Evolutionary conservation across 2,329 filamentous ascomycete genomes (phyloP).

Genomic region (Colletotrichum sp.): DNA sequence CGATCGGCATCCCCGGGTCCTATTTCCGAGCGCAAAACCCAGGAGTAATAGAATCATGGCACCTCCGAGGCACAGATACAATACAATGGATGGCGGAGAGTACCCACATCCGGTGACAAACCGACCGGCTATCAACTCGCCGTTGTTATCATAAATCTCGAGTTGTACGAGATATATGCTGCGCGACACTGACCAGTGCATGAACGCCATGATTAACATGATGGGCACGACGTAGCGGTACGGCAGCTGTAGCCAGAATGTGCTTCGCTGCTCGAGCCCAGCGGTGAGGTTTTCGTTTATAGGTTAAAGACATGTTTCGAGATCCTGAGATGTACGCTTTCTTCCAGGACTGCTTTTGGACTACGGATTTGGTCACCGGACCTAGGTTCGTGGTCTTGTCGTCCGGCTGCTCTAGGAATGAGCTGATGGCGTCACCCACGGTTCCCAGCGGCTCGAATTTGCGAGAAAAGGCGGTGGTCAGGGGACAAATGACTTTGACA

Average conservation of each 20-base stretch:
- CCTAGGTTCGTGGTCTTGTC: background rate
- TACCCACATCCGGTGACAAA: background rate
- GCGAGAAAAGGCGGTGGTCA: background rate
- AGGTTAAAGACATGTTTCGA: background rate
- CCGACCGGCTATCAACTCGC: background rate
- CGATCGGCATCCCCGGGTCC: background rate
- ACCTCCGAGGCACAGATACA: background rate
- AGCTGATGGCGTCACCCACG: background rate
- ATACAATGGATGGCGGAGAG: background rate
- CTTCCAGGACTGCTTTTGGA: background rate
- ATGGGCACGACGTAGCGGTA: background rate
- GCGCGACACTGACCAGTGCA: background rate
- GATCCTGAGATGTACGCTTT: background rate
- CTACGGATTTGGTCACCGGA: background rate
- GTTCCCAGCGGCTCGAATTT: background rate
- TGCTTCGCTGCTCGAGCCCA: background rate
- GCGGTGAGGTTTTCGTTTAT: background rate
- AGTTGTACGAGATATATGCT: background rate
- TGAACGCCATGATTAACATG: background rate
- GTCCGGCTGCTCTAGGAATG: background rate
- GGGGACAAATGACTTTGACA: background rate
- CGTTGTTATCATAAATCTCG: background rate
- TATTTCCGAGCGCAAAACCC: background rate
- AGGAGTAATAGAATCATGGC: background rate
- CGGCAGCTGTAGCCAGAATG: background rate